These are phyloP conservation scores for Gynandropsis gynandra DNA, from an alignment of 345 rosid genomes.

Conservation along the genomic window DNA sequence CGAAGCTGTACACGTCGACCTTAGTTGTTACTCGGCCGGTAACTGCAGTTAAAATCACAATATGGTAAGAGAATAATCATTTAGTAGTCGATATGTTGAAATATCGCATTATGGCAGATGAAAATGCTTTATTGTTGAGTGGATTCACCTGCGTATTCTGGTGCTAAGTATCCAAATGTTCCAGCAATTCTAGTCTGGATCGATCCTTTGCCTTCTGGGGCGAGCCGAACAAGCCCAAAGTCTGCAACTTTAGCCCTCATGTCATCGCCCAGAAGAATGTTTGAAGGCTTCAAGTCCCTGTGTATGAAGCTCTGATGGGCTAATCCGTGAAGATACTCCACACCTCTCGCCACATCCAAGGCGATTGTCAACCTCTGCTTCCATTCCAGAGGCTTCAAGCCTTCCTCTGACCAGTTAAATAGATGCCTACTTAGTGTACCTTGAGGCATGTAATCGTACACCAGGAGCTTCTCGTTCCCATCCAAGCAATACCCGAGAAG, in stretches of 20 bases:
- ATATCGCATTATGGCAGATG: too few species aligned
- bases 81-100: too few species aligned
- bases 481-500: slow-evolving; percentile 88
- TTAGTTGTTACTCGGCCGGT: slow-evolving; percentile 95
- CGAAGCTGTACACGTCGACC: slow-evolving; percentile 81
- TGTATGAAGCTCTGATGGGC: slow-evolving; percentile 48
- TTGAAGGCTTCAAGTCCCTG: slow-evolving; percentile 53
- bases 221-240: slow-evolving; percentile 50
- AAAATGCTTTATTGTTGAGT: too few species aligned
- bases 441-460: slow-evolving; percentile 81
- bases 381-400: slow-evolving; percentile 42
- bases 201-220: slow-evolving; percentile 64
- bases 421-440: slow-evolving; percentile 64
- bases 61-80: background rate
- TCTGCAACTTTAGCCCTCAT: slow-evolving; percentile 49
- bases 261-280: slow-evolving; percentile 44
- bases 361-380: slow-evolving; percentile 39
- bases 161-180: slow-evolving; percentile 58
- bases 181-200: slow-evolving; percentile 46
- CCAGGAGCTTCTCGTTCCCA: slow-evolving; percentile 81
- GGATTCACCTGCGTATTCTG: slow-evolving; percentile 52
- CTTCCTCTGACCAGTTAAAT: slow-evolving; percentile 34
- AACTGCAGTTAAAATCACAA: slow-evolving; percentile 37
- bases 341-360: slow-evolving; percentile 50
- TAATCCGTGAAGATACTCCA: slow-evolving; percentile 49